These are phyloP conservation scores for Rhodotorula sp. DNA, from an alignment of 1,284 basidiomycete species.

Conservation along the genomic window DNA sequence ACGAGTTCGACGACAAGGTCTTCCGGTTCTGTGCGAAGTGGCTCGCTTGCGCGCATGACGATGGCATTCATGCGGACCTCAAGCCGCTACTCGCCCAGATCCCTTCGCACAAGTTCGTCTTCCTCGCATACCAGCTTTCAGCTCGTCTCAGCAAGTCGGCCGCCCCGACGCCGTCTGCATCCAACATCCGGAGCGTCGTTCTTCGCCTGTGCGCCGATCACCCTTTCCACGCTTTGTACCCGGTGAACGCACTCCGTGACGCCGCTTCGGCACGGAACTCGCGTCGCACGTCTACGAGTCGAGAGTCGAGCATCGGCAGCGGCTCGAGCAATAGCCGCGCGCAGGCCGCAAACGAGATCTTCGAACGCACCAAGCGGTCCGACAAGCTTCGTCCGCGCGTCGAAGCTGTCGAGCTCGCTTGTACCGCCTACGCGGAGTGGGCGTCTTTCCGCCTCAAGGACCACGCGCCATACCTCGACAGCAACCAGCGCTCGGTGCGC, in stretches of 20 bases:
- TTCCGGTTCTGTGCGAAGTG: constrained; percentile 86
- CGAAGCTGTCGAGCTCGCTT: constrained; percentile 65
- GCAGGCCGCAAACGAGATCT: constrained; percentile 68
- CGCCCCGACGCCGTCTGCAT: constrained; percentile 57
- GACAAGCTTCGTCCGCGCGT: constrained; percentile 54
- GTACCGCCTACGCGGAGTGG: constrained; percentile 77
- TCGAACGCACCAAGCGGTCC: constrained; percentile 60
- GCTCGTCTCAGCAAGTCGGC: constrained; percentile 68
- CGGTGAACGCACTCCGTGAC: constrained; percentile 69
- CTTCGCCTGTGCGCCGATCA: constrained; percentile 81
- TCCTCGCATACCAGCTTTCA: constrained; percentile 86
- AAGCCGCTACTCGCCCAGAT: constrained; percentile 53
- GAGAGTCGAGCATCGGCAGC: constrained; percentile 20
- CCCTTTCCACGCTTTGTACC: constrained; percentile 90
- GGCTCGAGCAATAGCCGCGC: constrained; percentile 58
- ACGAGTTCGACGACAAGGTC: constrained; percentile 69
- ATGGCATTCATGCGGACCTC: constrained; percentile 55
- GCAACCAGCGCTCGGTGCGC: constrained; percentile 6
- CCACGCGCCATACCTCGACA: constrained; percentile 18
- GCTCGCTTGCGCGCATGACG: constrained; percentile 77
- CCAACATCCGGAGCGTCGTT: constrained; percentile 66
- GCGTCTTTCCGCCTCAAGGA: constrained; percentile 64
- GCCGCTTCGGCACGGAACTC: neutral
- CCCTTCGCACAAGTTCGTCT: constrained; percentile 86
- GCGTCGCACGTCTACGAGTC: constrained; percentile 34